Conservation (phyloP, 2,329 filamentous ascomycete species). For the Aschersonia sp. region DNA sequence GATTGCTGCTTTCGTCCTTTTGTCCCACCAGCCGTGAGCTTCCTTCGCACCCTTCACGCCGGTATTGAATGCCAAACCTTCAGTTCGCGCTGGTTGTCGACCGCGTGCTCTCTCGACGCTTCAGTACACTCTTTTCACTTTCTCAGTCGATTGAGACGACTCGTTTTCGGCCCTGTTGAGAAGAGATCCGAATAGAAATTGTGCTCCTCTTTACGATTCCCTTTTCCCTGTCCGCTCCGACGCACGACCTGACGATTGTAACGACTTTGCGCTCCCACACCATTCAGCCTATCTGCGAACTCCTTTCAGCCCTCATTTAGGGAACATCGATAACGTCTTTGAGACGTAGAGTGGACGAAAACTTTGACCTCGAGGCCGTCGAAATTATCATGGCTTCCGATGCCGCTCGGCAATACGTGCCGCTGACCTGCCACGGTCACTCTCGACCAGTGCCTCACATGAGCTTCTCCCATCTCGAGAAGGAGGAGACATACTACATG, state of each 20-base stretch:
- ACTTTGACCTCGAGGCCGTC: too few relatives aligned
- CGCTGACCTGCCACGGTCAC: constrained; percentile 87
- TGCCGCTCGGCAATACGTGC: constrained; percentile 50
- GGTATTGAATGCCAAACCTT: background rate
- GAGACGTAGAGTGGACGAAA: too few relatives aligned
- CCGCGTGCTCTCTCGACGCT: background rate
- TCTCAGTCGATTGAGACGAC: background rate
- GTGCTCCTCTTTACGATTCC: too few relatives aligned
- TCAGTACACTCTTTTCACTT: background rate
- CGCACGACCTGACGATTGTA: background rate
- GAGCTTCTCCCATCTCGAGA: constrained; percentile 71
- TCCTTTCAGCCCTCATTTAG: too few relatives aligned
- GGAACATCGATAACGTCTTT: background rate
- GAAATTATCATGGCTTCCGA: constrained; percentile 18
- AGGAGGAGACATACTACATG: constrained; percentile 76
- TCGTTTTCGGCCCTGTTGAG: too few relatives aligned
- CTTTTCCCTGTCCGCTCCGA: background rate
- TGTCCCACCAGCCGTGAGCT: background rate
- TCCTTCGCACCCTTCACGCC: background rate
- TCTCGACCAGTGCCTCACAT: constrained; percentile 85
- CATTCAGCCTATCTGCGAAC: too few relatives aligned
- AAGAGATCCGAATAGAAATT: too few relatives aligned
- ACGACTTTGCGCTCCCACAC: background rate
- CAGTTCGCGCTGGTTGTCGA: background rate
- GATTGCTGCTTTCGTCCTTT: background rate